Evolutionary conservation across 768 basidiomycete species (phyloP).

Genomic region (Lepiota venenata): DNA sequence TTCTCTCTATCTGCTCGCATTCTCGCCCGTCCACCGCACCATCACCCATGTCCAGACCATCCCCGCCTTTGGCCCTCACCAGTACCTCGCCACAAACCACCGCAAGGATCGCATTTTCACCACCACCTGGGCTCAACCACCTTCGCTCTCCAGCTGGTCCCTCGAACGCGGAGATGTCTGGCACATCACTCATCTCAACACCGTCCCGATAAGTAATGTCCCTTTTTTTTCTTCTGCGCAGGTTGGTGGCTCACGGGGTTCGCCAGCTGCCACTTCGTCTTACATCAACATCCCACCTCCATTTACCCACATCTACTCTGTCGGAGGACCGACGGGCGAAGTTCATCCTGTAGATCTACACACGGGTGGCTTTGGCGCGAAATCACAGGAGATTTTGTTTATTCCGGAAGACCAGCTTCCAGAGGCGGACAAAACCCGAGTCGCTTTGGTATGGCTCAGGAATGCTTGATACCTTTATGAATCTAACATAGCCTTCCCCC

Average conservation of each 20-base stretch:
- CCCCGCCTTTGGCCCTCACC: slow-evolving; percentile 47
- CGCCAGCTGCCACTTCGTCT: slow-evolving; percentile 49
- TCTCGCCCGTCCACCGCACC: slow-evolving; percentile 36
- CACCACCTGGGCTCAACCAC: slow-evolving; percentile 50
- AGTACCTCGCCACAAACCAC: slow-evolving; percentile 41
- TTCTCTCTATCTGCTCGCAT: slow-evolving; percentile 47
- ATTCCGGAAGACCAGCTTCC: slow-evolving; percentile 39
- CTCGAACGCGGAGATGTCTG: slow-evolving; percentile 26
- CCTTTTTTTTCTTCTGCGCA: too few species aligned
- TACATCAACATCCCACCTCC: slow-evolving; percentile 49
- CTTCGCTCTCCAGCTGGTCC: slow-evolving; percentile 43
- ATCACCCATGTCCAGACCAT: slow-evolving; percentile 39
- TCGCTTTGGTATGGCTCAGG: slow-evolving; percentile 37
- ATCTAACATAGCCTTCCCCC: neutral
- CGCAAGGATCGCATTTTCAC: slow-evolving; percentile 37
- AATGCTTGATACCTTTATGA: neutral
- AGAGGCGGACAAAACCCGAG: slow-evolving; percentile 45
- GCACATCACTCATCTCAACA: slow-evolving; percentile 37
- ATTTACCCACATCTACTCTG: slow-evolving; percentile 44
- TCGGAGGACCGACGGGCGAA: slow-evolving; percentile 50
- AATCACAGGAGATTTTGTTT: slow-evolving; percentile 45
- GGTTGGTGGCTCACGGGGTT: too few species aligned
- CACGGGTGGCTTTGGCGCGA: slow-evolving; percentile 37
- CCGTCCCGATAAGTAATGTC: slow-evolving; percentile 43
- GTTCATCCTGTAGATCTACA: slow-evolving; percentile 34